Evolutionary conservation across 495 filamentous ascomycete species (phyloP).

Genomic region (Bacidia rubella): DNA sequence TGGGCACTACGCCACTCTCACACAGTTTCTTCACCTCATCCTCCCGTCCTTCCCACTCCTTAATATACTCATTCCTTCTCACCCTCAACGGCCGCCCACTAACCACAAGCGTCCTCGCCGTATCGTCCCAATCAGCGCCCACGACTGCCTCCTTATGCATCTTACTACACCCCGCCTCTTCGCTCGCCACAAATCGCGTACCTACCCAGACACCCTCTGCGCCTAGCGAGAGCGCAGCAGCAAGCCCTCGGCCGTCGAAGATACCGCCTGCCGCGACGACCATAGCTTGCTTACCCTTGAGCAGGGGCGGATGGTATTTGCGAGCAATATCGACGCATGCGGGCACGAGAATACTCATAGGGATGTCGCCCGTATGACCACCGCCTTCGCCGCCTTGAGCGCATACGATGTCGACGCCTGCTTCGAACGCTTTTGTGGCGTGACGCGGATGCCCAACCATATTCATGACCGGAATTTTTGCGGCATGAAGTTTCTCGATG

Average conservation of each 20-base stretch:
- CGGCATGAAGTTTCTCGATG: constrained; percentile 58
- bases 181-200: constrained; percentile 68
- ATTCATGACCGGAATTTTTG: constrained; percentile 75
- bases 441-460: constrained; percentile 92
- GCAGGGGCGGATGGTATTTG: constrained; percentile 38
- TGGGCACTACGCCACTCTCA: constrained; percentile 58
- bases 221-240: constrained; percentile 58
- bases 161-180: constrained; percentile 63
- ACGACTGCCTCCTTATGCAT: constrained; percentile 76
- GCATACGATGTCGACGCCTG: constrained; percentile 74
- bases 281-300: constrained; percentile 41
- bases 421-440: constrained; percentile 65
- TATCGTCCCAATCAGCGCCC: constrained; percentile 57
- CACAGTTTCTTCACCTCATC: constrained; percentile 59
- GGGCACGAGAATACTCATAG: constrained; percentile 57
- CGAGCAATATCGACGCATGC: constrained; percentile 61
- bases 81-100: constrained; percentile 68
- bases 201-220: constrained; percentile 72
- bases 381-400: constrained; percentile 71
- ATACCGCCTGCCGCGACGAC: constrained; percentile 71
- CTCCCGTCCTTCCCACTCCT: constrained; percentile 60
- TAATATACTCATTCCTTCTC: constrained; percentile 68
- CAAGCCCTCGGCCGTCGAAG: constrained; percentile 56
- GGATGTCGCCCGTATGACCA: constrained; percentile 68
- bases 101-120: constrained; percentile 62